A percentile compares a stretch with the other conserved stretches of the same genome.
Conservation (phyloP, 441 rosid genomes). For the Gossypium lobatum region DNA sequence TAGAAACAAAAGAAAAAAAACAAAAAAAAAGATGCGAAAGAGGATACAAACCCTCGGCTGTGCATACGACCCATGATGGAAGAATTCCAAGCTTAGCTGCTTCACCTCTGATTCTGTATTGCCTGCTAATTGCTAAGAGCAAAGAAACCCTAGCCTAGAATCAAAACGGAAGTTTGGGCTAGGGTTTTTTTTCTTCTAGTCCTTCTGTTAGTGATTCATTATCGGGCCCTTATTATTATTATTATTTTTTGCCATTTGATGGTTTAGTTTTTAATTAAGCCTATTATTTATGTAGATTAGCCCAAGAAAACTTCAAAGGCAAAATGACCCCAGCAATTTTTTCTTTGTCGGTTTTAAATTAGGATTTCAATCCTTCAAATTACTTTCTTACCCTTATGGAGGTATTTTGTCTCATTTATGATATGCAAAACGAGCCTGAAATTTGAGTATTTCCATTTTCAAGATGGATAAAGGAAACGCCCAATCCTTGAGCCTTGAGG, state of each 20-base stretch:
- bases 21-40: background rate
- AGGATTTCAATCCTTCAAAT: background rate
- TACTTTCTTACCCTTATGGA: background rate
- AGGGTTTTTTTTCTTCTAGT: background rate
- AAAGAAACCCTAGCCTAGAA: constrained; percentile 26
- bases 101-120: background rate
- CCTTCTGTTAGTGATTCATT: constrained; percentile 1
- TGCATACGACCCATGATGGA: constrained; percentile 83
- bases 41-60: constrained; percentile 50
- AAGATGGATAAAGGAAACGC: background rate
- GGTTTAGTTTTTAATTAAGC: background rate
- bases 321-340: background rate
- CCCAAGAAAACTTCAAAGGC: background rate
- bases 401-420: background rate
- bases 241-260: background rate
- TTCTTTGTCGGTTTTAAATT: background rate
- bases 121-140: background rate
- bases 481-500: background rate
- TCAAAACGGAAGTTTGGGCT: background rate
- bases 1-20: background rate
- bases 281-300: background rate
- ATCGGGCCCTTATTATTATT: background rate
- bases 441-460: background rate
- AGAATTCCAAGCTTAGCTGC: background rate
- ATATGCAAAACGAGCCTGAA: background rate